Evolutionary conservation across 768 basidiomycete species (phyloP).

Genomic region (Stropharia rugosoannulata): DNA sequence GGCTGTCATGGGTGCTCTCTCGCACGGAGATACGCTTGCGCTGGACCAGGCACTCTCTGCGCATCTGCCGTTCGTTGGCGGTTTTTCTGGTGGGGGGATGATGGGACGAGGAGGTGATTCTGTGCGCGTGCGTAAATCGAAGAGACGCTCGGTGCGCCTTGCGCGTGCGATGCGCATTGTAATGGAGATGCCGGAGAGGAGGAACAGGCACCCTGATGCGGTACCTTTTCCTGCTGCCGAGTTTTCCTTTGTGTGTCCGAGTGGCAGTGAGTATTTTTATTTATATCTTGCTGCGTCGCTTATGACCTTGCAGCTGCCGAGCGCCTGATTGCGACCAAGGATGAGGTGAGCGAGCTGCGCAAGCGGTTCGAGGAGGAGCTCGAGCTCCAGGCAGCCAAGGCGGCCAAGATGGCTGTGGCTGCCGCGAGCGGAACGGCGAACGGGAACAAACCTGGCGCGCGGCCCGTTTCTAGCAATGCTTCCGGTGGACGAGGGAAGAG

Average conservation of each 20-base stretch:
- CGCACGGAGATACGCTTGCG: constrained; percentile 68
- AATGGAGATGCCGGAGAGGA: constrained; percentile 29
- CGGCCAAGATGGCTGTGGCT: constrained; percentile 51
- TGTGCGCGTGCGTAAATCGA: constrained; percentile 52
- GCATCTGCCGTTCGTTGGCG: constrained; percentile 27
- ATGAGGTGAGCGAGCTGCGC: constrained; percentile 65
- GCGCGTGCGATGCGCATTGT: constrained; percentile 43
- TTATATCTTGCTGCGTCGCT: constrained; percentile 13
- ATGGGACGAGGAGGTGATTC: constrained; percentile 14
- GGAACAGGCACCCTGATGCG: constrained; percentile 37
- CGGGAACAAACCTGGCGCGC: background rate
- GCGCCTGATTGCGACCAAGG: constrained; percentile 64
- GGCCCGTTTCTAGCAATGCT: constrained; percentile 1
- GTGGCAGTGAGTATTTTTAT: constrained; percentile 64
- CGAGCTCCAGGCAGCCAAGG: constrained; percentile 64
- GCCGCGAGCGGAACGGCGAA: constrained; percentile 15
- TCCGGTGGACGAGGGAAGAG: constrained; percentile 20
- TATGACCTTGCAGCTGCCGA: constrained; percentile 58
- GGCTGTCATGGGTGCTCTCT: constrained; percentile 64
- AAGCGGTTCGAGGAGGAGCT: constrained; percentile 74
- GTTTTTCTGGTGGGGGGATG: constrained; percentile 7
- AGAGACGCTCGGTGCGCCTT: constrained; percentile 49
- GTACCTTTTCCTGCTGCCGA: constrained; percentile 47
- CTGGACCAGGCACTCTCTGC: constrained; percentile 76
- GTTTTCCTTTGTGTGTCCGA: constrained; percentile 63